Conservation (phyloP, 1,139 yeast genomes). For the Yamadazyma triangularis region DNA sequence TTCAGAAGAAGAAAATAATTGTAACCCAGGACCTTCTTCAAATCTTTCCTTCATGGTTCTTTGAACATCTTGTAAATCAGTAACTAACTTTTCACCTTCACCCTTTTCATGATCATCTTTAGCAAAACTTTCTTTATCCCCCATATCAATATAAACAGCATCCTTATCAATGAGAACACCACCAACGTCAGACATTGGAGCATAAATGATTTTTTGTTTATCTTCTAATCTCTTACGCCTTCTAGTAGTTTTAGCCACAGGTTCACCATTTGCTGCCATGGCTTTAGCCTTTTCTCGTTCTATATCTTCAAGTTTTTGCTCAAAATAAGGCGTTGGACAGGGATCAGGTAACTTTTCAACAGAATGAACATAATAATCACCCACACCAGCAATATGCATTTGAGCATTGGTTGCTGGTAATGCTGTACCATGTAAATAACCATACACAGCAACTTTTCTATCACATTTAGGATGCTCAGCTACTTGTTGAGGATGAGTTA, state of each 20-base stretch:
- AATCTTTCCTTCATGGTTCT: slow-evolving; percentile 60
- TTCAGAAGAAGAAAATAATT: slow-evolving; percentile 60
- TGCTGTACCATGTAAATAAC: slow-evolving; percentile 93
- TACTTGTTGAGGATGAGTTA: slow-evolving; percentile 85
- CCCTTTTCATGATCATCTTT: slow-evolving; percentile 59
- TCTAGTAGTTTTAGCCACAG: slow-evolving; percentile 49
- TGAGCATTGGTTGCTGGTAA: slow-evolving; percentile 67
- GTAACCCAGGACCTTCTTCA: slow-evolving; percentile 65
- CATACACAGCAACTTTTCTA: slow-evolving; percentile 86
- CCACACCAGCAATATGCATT: slow-evolving; percentile 94
- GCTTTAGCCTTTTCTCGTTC: slow-evolving; percentile 67
- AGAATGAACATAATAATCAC: slow-evolving; percentile 72
- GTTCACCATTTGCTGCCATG: slow-evolving; percentile 57
- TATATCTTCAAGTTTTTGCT: slow-evolving; percentile 76
- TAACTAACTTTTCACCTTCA: slow-evolving; percentile 78
- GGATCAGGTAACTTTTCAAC: slow-evolving; percentile 96
- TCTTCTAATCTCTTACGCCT: slow-evolving; percentile 92
- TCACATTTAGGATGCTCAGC: slow-evolving; percentile 80
- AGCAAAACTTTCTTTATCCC: slow-evolving; percentile 54
- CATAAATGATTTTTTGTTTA: slow-evolving; percentile 88
- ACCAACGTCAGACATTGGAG: slow-evolving; percentile 99
- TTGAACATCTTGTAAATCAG: slow-evolving; percentile 69
- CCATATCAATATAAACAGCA: slow-evolving; percentile 93
- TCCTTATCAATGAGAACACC: slow-evolving; percentile 96
- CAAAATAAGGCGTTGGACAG: slow-evolving; percentile 94